Evolutionary conservation across 192 early-diverging fungal genomes (phyloP), one percentile per base, ranked within the genome.

Genomic region (Backusella luteola): DNA sequence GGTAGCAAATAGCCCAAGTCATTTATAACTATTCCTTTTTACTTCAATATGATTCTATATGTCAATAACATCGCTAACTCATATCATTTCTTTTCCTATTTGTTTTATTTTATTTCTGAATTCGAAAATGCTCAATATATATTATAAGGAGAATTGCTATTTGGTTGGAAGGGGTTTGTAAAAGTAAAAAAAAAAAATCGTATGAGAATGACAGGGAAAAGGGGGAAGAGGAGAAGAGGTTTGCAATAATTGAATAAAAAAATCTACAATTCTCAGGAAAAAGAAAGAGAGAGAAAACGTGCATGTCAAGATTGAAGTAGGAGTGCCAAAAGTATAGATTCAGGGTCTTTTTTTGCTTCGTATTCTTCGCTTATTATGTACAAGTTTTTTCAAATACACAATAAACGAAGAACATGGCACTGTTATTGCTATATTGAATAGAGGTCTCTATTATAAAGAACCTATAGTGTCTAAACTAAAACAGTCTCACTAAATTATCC

Each of bases 401-500:
- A 63, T 63, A 63, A 63, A 14, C 11, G n/a, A 63, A 29, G 8
- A 63, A 63, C 7, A 29, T 29, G 12, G 21, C 12, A 29, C 56
- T 14, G 12, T 4, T 23, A 63, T 63, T 63, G 6, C 46, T 49
- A 63, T 63, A 29, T 63, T 29, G 29, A 63, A 63, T 32, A 63
- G 26, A 5, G 56, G 7, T 63, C 2, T 29, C 26, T 26, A 29
- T 12, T 26, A 63, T 12, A 26, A 29, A 63, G 21, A 14, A 1
- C 21, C 49, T 69, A 17, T 36, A 29, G 34, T 41, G 35, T 38
- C 35, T 76, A 19, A 71, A 69, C 39, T 39, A 59, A 46, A 21
- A 39, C 26, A 8, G 42, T 67, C 53, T 79, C 66, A 59, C 74
- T 73, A 49, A 79, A 68, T 73, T 77, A 78, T n/a, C 63, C 73